These are phyloP conservation scores for Immersiella caudata DNA, from an alignment of 495 filamentous ascomycete genomes.

Conservation along the genomic window DNA sequence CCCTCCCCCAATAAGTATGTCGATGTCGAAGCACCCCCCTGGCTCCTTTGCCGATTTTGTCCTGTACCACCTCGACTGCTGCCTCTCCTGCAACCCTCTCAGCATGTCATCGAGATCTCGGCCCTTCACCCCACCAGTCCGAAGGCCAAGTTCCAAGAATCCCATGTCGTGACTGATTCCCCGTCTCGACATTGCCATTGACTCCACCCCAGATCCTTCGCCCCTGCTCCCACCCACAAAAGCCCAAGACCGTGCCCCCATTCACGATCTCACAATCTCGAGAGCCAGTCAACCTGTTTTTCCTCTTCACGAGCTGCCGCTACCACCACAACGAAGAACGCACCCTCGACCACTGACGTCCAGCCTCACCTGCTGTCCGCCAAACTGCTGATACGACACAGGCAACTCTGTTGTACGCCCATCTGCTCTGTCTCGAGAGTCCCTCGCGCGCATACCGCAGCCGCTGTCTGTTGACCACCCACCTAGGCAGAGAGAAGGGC, in stretches of 20 bases:
- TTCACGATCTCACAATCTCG: conserved; percentile 8
- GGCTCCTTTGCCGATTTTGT: conserved; percentile 32
- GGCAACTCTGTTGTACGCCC: not conserved
- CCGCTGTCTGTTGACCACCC: not conserved
- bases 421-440: conserved; percentile 32
- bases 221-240: conserved; percentile 14
- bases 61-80: conserved; percentile 28
- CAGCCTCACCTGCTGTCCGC: not conserved
- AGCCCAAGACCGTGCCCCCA: conserved; percentile 1
- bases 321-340: not conserved
- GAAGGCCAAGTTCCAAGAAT: conserved; percentile 34
- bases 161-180: conserved; percentile 33
- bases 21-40: conserved; percentile 16
- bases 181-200: conserved; percentile 37
- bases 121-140: conserved; percentile 32
- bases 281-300: not conserved
- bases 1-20: conserved; percentile 11
- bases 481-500: not conserved
- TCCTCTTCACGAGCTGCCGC: not conserved
- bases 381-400: not conserved
- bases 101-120: conserved; percentile 43
- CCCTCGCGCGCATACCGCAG: conserved; percentile 18
- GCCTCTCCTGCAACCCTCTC: conserved; percentile 25
- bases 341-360: not conserved
- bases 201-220: conserved; percentile 24